A percentile compares a stretch with the other conserved stretches of the same genome.
These are phyloP conservation scores for Leccinum disarticulatum DNA, from an alignment of 768 basidiomycete species.

Conservation along the genomic window DNA sequence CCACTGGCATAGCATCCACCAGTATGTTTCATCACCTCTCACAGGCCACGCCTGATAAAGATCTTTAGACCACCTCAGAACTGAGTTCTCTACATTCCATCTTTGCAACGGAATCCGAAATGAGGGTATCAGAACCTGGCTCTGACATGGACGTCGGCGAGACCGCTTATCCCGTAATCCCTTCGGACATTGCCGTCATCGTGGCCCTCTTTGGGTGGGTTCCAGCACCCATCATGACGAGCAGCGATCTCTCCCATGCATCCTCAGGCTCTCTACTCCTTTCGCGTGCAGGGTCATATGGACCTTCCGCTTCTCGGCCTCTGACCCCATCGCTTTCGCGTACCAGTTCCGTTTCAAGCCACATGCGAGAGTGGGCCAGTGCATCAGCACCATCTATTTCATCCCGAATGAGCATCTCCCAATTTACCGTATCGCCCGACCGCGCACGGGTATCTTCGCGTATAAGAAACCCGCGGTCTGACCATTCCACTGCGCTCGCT, in stretches of 20 bases:
- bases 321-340: slow-evolving; percentile 34
- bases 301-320: slow-evolving; percentile 30
- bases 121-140: slow-evolving; percentile 29
- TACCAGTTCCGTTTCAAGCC: slow-evolving; percentile 32
- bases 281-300: slow-evolving; percentile 28
- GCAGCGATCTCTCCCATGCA: slow-evolving; percentile 10
- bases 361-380: slow-evolving; percentile 16
- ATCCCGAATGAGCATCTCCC: slow-evolving; percentile 22
- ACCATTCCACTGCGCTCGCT: not conserved
- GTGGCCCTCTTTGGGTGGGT: slow-evolving; percentile 52
- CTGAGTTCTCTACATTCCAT: slow-evolving; percentile 51
- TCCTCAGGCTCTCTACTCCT: slow-evolving; percentile 18
- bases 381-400: slow-evolving; percentile 26
- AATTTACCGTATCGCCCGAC: slow-evolving; percentile 16
- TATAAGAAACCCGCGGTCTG: slow-evolving; percentile 8
- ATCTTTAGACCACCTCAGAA: slow-evolving; percentile 54
- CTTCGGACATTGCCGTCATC: slow-evolving; percentile 41
- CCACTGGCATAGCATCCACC: slow-evolving; percentile 72
- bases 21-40: slow-evolving; percentile 40
- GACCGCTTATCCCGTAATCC: slow-evolving; percentile 17
- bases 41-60: slow-evolving; percentile 9
- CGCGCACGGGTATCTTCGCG: slow-evolving; percentile 9
- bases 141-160: slow-evolving; percentile 13
- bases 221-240: slow-evolving; percentile 31
- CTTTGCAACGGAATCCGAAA: slow-evolving; percentile 36